phyloP scores from a whole-genome alignment of 305 asterid species.

The Fraxinus ornus region DNA sequence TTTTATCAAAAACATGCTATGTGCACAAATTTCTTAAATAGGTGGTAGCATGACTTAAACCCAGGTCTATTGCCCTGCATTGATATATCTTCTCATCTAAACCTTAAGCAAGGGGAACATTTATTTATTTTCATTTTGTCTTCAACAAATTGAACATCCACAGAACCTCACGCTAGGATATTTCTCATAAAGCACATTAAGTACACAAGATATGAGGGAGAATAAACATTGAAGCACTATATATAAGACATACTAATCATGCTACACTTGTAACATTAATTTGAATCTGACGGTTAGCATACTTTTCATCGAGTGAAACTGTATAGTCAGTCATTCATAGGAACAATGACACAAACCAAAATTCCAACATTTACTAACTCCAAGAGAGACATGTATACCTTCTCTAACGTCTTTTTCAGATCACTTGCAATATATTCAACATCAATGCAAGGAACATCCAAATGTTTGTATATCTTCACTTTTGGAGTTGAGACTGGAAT shows the following conservation, averaged over 20 bases:
- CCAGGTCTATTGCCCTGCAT: not conserved
- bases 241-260: not conserved
- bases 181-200: not conserved
- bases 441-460: slow-evolving; percentile 33
- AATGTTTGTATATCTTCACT: slow-evolving; percentile 46
- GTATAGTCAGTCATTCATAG: not conserved
- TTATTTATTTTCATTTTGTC: not conserved
- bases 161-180: not conserved
- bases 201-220: not conserved
- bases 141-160: not conserved
- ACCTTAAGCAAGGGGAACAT: not conserved
- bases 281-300: not conserved
- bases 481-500: slow-evolving; percentile 58
- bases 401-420: slow-evolving; percentile 28
- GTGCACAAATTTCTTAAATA: not conserved
- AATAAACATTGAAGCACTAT: not conserved
- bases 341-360: slow-evolving; percentile 5
- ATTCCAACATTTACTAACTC: not conserved
- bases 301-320: not conserved
- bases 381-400: slow-evolving; percentile 41
- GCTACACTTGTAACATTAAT: not conserved
- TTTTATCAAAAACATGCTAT: not conserved
- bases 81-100: not conserved
- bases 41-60: not conserved
- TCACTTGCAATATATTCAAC: slow-evolving; percentile 20